Evolutionary conservation across 2,329 filamentous ascomycete genomes (phyloP), one percentile per base, ranked within the genome.

Genomic region (Sarocladium oryzae): DNA sequence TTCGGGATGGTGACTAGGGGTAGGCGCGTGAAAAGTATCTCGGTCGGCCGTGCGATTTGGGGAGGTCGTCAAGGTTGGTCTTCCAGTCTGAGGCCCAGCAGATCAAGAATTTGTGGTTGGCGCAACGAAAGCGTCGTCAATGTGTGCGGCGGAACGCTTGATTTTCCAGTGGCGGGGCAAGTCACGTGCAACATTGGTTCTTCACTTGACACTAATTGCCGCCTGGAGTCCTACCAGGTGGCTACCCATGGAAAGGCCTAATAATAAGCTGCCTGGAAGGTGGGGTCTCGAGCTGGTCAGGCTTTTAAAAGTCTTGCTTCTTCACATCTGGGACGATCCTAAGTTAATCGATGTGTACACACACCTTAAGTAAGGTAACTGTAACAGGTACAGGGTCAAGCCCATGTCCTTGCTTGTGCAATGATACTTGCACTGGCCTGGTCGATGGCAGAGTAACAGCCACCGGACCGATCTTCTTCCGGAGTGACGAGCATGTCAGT

Each of bases 81-180:
- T 45, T 11, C n/a, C 24, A n/a, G 15, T 26, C 9, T 26, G n/a
- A 28, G 40, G 21, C 40, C 35, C 9, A 28, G 40, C 23, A 45
- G 24, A 45, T 45, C 40, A 11, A 49, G 67, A 69, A 70, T 69
- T 70, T 70, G 65, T 61, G 63, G 63, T 65, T 67, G 59, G 59
- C 61, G 57, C 57, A 57, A 33, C n/a, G 26, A 23, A 24, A 49
- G 45, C 61, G 62, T 66, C 58, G 55, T 55, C 61, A 68, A 69
- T 66, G 68, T 69, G 68, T 64, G 67, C 63, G 61, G 59, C 66
- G 68, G 67, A 69, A 62, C 30, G 67, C 68, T 61, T 57, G 58
- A 69, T 69, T 57, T 66, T 67, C 66, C 65, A 61, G 50, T 37
- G 52, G 67, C 67, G 66, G 68, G 67, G 67, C 67, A 70, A 70